Percentiles rank a stretch among this genome's conserved stretches.
Evolutionary conservation across 371 early-diverging fungal species (phyloP).

Genomic region (Nematocida ausubeli): DNA sequence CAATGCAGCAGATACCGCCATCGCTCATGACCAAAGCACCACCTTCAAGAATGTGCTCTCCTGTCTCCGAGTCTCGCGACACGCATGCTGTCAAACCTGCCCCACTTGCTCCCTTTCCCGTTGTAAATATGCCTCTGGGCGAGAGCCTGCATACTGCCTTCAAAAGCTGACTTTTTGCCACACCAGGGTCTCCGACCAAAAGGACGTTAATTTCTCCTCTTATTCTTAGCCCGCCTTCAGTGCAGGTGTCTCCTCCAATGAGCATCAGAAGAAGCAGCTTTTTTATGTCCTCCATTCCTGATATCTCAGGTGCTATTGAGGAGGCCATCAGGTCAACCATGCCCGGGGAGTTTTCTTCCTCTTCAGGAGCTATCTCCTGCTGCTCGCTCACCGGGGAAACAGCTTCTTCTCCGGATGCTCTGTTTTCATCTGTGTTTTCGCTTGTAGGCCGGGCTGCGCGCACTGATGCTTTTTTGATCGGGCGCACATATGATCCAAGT

Average conservation of each 20-base stretch:
- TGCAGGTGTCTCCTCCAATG: constrained; percentile 92
- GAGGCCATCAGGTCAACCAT: constrained; percentile 71
- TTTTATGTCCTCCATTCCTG: constrained; percentile 92
- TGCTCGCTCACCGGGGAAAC: constrained; percentile 72
- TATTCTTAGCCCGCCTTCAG: constrained; percentile 78
- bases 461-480: constrained; percentile 77
- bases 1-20: constrained; percentile 74
- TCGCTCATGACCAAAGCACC: constrained; percentile 76
- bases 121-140: constrained; percentile 69
- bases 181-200: constrained; percentile 78
- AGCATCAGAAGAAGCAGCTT: constrained; percentile 88
- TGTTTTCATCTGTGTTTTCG: background rate
- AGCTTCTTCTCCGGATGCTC: background rate
- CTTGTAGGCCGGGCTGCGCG: background rate
- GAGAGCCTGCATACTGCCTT: constrained; percentile 63
- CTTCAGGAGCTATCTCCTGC: constrained; percentile 71
- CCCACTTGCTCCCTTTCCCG: constrained; percentile 74
- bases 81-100: constrained; percentile 74
- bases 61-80: constrained; percentile 72
- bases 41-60: constrained; percentile 74
- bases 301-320: constrained; percentile 88
- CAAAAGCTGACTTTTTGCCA: constrained; percentile 77
- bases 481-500: constrained; percentile 77
- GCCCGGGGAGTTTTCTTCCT: background rate
- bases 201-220: constrained; percentile 75